These are phyloP conservation scores for Chlorella sp. DNA, from an alignment of 139 green algal species.

Conservation along the genomic window DNA sequence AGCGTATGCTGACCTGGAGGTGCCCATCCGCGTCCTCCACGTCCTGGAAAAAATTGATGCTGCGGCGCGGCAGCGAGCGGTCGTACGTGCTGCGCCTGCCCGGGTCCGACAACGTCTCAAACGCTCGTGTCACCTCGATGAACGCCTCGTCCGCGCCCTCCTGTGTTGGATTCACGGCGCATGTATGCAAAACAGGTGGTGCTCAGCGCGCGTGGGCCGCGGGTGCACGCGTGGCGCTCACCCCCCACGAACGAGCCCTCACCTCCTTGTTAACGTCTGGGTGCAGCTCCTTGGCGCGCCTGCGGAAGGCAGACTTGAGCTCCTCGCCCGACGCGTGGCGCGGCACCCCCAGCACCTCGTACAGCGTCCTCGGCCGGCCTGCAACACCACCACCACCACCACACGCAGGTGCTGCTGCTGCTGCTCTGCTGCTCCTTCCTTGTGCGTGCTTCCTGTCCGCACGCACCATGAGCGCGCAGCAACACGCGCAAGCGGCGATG, in stretches of 20 bases:
- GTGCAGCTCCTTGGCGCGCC: constrained; percentile 41
- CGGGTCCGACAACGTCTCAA: background rate
- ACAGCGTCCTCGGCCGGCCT: too few relatives aligned
- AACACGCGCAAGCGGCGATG: too few relatives aligned
- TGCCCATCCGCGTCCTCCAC: background rate
- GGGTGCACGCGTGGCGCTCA: too few relatives aligned
- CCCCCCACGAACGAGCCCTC: too few relatives aligned
- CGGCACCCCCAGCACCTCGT: constrained; percentile 39
- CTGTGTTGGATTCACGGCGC: too few relatives aligned
- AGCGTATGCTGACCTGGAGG: background rate
- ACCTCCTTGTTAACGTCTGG: constrained; percentile 48
- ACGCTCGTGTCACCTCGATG: background rate
- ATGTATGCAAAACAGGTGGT: too few relatives aligned
- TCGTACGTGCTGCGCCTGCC: background rate
- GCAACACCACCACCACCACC: too few relatives aligned
- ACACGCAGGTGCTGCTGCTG: too few relatives aligned
- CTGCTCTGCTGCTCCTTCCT: too few relatives aligned
- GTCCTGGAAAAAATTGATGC: background rate
- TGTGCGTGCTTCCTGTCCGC: too few relatives aligned
- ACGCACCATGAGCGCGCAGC: too few relatives aligned
- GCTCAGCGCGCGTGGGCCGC: too few relatives aligned
- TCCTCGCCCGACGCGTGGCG: constrained; percentile 28
- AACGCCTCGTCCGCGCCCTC: background rate
- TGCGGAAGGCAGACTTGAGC: constrained; percentile 49
- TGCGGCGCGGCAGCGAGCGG: background rate